Evolutionary conservation across 225 moss, liverwort and hornwort species (phyloP).

Genomic region (Marchantia paleacea): DNA sequence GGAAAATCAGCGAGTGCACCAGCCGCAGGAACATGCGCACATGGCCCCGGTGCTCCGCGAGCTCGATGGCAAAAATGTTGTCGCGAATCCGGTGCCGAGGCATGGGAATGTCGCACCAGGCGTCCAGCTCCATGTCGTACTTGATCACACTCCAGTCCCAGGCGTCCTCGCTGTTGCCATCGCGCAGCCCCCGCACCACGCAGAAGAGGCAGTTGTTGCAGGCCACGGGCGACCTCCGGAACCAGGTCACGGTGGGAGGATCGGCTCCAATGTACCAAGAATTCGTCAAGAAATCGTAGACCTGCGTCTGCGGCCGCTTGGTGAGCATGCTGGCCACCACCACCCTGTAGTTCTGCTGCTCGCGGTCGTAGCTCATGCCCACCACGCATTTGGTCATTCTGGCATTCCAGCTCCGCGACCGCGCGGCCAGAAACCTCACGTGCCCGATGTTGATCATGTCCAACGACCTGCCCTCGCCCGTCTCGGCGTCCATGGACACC

Average conservation of each 20-base stretch:
- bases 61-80: constrained; percentile 26
- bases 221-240: constrained; percentile 17
- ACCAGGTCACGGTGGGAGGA: constrained; percentile 14
- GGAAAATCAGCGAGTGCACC: constrained; percentile 18
- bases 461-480: constrained; percentile 8
- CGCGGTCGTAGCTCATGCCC: constrained; percentile 7
- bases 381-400: constrained; percentile 27
- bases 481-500: constrained; percentile 15
- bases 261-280: constrained; percentile 18
- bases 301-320: constrained; percentile 17
- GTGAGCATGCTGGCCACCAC: constrained; percentile 23
- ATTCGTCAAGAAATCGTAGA: constrained; percentile 13
- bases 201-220: constrained; percentile 15
- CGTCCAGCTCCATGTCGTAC: constrained; percentile 16
- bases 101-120: constrained; percentile 24
- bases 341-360: constrained; percentile 11
- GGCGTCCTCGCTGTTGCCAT: constrained; percentile 13
- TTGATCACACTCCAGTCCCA: constrained; percentile 24
- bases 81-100: constrained; percentile 22
- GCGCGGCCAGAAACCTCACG: constrained; percentile 20
- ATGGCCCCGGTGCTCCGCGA: constrained; percentile 20
- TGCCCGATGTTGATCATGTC: constrained; percentile 16
- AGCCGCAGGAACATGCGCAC: constrained; percentile 24
- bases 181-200: constrained; percentile 16
- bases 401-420: constrained; percentile 23